These are phyloP conservation scores for Cordyceps cicadae DNA, from an alignment of 2,329 filamentous ascomycete genomes.

Conservation along the genomic window DNA sequence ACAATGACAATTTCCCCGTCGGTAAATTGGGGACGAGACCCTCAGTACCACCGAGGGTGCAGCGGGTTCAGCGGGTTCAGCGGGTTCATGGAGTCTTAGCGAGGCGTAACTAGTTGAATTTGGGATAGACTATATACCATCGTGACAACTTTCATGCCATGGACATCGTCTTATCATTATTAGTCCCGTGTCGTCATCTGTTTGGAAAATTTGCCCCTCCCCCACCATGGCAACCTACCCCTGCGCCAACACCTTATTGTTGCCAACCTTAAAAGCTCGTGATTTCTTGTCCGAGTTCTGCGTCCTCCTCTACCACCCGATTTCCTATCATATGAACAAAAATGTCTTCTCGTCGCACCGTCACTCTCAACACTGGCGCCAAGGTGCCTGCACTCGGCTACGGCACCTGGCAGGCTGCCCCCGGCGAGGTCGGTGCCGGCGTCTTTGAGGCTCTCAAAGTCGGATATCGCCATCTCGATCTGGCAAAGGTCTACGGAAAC, in stretches of 20 bases:
- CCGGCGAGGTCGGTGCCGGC: slow-evolving; percentile 55
- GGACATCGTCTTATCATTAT: neutral
- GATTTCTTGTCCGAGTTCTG: neutral
- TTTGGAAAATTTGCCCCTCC: slow-evolving; percentile 9
- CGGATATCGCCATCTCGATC: slow-evolving; percentile 56
- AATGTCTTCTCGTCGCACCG: slow-evolving; percentile 48
- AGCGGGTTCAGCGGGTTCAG: neutral
- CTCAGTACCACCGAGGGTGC: neutral
- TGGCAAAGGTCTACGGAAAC: slow-evolving; percentile 53
- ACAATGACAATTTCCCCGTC: neutral
- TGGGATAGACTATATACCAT: neutral
- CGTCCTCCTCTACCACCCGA: no score
- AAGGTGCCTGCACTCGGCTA: slow-evolving; percentile 48
- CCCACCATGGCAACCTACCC: slow-evolving; percentile 1
- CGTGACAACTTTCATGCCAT: neutral
- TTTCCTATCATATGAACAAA: slow-evolving; percentile 5
- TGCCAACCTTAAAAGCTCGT: neutral
- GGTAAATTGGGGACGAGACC: neutral
- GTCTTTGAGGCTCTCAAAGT: slow-evolving; percentile 55
- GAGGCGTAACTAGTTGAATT: neutral
- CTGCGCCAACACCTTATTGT: neutral
- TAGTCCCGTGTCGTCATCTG: slow-evolving; percentile 6
- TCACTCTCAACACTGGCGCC: slow-evolving; percentile 50
- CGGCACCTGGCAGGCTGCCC: slow-evolving; percentile 60
- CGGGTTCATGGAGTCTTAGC: neutral